phyloP scores from a whole-genome alignment of 106 monocot genomes.

The Ottelia alismoides region DNA sequence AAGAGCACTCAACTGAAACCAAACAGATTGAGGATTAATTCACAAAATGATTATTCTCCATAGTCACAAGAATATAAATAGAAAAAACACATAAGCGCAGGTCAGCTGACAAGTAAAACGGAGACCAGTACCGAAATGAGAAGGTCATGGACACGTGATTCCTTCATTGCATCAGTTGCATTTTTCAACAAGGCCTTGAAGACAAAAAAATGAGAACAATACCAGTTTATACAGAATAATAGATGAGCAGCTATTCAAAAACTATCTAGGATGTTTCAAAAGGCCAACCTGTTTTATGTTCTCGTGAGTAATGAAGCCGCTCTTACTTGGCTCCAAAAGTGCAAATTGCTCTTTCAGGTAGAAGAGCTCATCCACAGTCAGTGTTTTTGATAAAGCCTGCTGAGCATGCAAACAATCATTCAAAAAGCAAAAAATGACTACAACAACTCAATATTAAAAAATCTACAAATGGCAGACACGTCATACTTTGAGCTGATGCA shows the following conservation, averaged over 20 bases:
- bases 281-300: slow-evolving; percentile 49
- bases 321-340: slow-evolving; percentile 59
- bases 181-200: slow-evolving; percentile 57
- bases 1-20: slow-evolving; percentile 47
- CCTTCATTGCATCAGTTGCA: slow-evolving; percentile 60
- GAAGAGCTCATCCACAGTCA: slow-evolving; percentile 60
- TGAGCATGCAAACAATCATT: too few species aligned
- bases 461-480: too few species aligned
- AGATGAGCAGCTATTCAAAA: too few species aligned
- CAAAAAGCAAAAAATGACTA: too few species aligned
- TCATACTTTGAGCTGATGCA: too few species aligned
- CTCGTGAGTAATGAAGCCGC: slow-evolving; percentile 65
- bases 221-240: too few species aligned
- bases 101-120: too few species aligned
- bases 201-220: not conserved
- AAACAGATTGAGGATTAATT: not conserved
- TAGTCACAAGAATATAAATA: too few species aligned
- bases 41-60: too few species aligned
- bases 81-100: too few species aligned
- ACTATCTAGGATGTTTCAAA: too few species aligned
- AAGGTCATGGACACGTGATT: slow-evolving; percentile 62
- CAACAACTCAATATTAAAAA: too few species aligned
- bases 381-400: slow-evolving; percentile 80
- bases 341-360: slow-evolving; percentile 65
- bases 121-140: slow-evolving; percentile 56